phyloP scores from a whole-genome alignment of 2,329 filamentous ascomycete genomes.

The Beauveria pseudobassiana region DNA sequence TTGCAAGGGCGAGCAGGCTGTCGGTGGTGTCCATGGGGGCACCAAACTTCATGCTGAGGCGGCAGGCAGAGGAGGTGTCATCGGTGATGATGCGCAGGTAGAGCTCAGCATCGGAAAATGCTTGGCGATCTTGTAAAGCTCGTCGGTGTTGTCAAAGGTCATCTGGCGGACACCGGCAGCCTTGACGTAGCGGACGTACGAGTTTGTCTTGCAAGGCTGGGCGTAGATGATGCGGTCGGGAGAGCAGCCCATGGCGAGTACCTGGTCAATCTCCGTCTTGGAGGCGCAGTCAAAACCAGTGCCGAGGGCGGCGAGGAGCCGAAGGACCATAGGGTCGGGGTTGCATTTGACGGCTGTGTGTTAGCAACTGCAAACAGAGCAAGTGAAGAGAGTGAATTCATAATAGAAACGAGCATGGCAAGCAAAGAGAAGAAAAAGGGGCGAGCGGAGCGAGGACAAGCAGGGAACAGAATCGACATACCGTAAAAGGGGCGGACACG shows the following conservation, averaged over 20 bases:
- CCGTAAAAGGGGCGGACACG: conserved; percentile 96
- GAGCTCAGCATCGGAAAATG: conserved; percentile 80
- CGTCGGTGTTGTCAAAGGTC: conserved; percentile 98
- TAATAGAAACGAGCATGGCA: too few relatives aligned
- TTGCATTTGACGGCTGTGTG: conserved; percentile 91
- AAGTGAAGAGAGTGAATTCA: neutral
- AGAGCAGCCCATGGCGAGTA: conserved; percentile 73
- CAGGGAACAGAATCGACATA: conserved; percentile 32
- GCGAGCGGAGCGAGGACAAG: neutral
- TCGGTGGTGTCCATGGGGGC: conserved; percentile 77
- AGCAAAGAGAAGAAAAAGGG: neutral
- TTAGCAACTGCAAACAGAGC: conserved; percentile 2
- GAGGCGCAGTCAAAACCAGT: conserved; percentile 98
- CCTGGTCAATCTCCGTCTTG: conserved; percentile 92
- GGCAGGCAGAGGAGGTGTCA: conserved; percentile 89
- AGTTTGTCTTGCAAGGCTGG: conserved; percentile 99
- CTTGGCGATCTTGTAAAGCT: conserved; percentile 95
- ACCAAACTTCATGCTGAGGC: conserved; percentile 94
- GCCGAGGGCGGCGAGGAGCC: conserved; percentile 78
- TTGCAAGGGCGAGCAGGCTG: conserved; percentile 70
- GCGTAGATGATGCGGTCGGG: conserved; percentile 95
- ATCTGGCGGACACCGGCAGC: conserved; percentile 86
- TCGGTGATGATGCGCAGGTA: conserved; percentile 94
- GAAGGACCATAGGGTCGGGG: conserved; percentile 82
- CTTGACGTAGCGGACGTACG: conserved; percentile 86